These are phyloP conservation scores for Arabis hirsuta DNA, from an alignment of 345 rosid species.

Conservation along the genomic window DNA sequence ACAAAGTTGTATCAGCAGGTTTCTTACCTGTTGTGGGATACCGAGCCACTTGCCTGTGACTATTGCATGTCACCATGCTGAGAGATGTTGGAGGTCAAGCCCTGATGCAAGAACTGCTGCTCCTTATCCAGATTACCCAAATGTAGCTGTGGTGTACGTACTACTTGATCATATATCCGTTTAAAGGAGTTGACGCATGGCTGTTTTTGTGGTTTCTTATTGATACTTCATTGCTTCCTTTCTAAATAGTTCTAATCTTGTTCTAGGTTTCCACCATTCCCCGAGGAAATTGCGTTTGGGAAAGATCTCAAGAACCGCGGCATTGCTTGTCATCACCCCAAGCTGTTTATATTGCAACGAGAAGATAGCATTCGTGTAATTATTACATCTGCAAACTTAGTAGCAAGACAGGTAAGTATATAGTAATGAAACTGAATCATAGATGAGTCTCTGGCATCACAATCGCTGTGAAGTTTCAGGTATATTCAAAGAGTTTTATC, in stretches of 20 bases:
- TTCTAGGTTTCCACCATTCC: conserved; percentile 81
- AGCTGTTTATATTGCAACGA: conserved; percentile 81
- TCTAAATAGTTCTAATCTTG: conserved; percentile 25
- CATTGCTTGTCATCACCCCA: conserved; percentile 96
- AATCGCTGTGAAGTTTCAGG: not conserved
- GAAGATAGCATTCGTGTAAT: conserved; percentile 70
- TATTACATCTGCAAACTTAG: conserved; percentile 89
- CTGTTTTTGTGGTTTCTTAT: conserved; percentile 2
- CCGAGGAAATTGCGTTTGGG: conserved; percentile 89
- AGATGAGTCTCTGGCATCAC: conserved; percentile 1
- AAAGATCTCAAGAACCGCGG: conserved; percentile 76
- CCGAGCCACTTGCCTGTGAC: conserved; percentile 80
- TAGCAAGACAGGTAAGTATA: conserved; percentile 69
- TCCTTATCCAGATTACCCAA: conserved; percentile 74
- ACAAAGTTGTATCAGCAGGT: conserved; percentile 53
- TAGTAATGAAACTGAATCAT: conserved; percentile 18
- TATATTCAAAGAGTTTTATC: not conserved
- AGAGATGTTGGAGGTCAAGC: conserved; percentile 81
- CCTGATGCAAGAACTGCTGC: conserved; percentile 59
- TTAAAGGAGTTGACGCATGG: not conserved
- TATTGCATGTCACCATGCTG: conserved; percentile 78
- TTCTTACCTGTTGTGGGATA: conserved; percentile 70
- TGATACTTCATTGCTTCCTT: conserved; percentile 13
- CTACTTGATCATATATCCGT: not conserved
- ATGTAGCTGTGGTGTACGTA: conserved; percentile 76